phyloP scores from a whole-genome alignment of 2,329 filamentous ascomycete species.

The Penicillium sp. region DNA sequence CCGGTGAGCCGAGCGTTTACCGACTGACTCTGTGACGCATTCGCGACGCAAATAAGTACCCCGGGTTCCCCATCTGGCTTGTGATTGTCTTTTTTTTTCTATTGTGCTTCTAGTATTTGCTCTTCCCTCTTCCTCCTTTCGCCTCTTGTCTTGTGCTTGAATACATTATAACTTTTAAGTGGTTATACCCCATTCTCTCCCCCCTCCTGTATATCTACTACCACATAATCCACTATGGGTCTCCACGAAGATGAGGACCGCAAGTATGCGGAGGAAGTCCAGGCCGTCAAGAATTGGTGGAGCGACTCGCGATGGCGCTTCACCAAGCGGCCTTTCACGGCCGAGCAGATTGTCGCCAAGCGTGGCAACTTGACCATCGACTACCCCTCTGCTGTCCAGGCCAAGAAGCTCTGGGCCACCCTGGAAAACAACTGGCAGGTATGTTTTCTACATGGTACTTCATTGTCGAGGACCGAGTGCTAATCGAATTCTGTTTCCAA shows the following conservation, averaged over 20 bases:
- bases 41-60: slow-evolving; percentile 36
- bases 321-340: slow-evolving; percentile 90
- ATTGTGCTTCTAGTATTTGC: slow-evolving; percentile 2
- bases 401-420: slow-evolving; percentile 94
- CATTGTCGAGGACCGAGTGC: not conserved
- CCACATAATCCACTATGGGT: slow-evolving; percentile 40
- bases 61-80: slow-evolving; percentile 33
- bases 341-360: slow-evolving; percentile 96
- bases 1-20: slow-evolving; percentile 48
- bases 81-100: slow-evolving; percentile 28
- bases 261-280: slow-evolving; percentile 79
- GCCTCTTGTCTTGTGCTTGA: not conserved
- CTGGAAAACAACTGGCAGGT: slow-evolving; percentile 87
- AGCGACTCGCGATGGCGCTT: slow-evolving; percentile 85
- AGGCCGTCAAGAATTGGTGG: slow-evolving; percentile 94
- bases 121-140: slow-evolving; percentile 10
- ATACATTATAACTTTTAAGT: slow-evolving; percentile 2
- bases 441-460: slow-evolving; percentile 17
- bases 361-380: slow-evolving; percentile 87
- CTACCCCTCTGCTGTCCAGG: slow-evolving; percentile 85
- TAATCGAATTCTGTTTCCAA: not conserved
- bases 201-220: slow-evolving; percentile 12
- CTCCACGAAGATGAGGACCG: slow-evolving; percentile 69
- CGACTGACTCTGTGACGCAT: slow-evolving; percentile 36
- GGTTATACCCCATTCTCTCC: slow-evolving; percentile 14